Evolutionary conservation across 768 basidiomycete genomes (phyloP), one percentile per base, ranked within the genome.

Genomic region (Chalciporus piperatus): DNA sequence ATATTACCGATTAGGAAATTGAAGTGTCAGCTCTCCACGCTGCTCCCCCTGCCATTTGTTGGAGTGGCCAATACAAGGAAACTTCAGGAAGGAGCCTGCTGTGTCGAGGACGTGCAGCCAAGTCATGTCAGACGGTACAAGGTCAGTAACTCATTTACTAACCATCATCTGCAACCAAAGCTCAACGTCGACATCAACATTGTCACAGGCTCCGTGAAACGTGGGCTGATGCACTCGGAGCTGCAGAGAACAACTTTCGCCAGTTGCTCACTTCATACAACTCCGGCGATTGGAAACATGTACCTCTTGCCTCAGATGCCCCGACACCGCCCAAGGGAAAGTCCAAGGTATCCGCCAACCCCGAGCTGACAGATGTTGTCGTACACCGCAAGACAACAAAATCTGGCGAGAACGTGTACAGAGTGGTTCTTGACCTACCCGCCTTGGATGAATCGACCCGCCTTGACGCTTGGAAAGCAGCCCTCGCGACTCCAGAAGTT

Each of bases 401-500:
- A 66, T 69, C 75, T 1, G 89, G 92, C 17, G 89, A 92, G 55
- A 81, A 78, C 55, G 81, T 94, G 17, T 92, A 89, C 65, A 77
- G 93, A 55, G 83, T 92, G 16, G 78, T 90, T 9, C 76, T 95
- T 43, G 94, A 98, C 61, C 77, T 95, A 9, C 79, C 85, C 7
- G 70, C 75, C 8, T 74, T 72, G n/a, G 83, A 85, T 33, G 74
- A 76, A 33, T 64, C 74, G 4, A 70, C 79, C 12, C 78, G 83
- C 14, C 72, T 94, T 52, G 89, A 91, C 47, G 74, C 87, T 39
- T 90, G 87, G 90, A 86, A 85, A 64, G 81, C 89, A 20, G 81
- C 92, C 8, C 70, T 98, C 41, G 78, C 80, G 2, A 95, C 93
- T 2, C 89, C 93, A 0, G 94, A 98, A 68, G 76, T 95, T 20